A percentile compares a stretch with the other conserved stretches of the same genome.
Evolutionary conservation across 108 stramenopile genomes (phyloP).

Genomic region (Nitzschia inconspicua): DNA sequence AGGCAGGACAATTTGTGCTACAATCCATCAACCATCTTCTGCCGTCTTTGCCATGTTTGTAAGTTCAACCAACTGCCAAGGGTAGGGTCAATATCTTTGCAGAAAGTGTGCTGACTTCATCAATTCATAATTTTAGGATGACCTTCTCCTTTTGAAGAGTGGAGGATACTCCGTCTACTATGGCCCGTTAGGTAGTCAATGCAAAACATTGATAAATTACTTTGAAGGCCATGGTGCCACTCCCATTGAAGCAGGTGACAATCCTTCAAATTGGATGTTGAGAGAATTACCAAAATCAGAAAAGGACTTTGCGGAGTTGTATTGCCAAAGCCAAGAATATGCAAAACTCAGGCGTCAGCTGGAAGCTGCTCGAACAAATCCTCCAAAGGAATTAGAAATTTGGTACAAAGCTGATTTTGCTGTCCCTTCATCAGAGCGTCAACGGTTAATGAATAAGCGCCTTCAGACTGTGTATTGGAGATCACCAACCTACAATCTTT

Average conservation of each 20-base stretch:
- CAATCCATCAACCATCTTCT: conserved; percentile 75
- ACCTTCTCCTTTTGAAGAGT: conserved; percentile 28
- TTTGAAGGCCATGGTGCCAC: conserved; percentile 56
- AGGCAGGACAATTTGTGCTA: conserved; percentile 52
- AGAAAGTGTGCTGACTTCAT: neutral
- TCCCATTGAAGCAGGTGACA: conserved; percentile 59
- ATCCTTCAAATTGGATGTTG: conserved; percentile 76
- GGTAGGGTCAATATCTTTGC: neutral
- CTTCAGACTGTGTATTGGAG: conserved; percentile 62
- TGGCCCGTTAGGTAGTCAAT: conserved; percentile 60
- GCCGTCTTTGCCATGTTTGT: conserved; percentile 58
- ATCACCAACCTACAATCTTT: conserved; percentile 73
- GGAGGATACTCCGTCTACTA: conserved; percentile 56
- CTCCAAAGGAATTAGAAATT: conserved; percentile 28
- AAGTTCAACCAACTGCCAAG: neutral
- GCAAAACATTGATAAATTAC: conserved; percentile 47
- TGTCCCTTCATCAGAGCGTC: conserved; percentile 29
- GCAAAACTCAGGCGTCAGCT: conserved; percentile 10
- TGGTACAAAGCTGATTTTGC: conserved; percentile 35
- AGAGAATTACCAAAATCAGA: conserved; percentile 26
- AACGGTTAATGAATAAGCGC: conserved; percentile 27
- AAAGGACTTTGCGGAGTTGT: conserved; percentile 44
- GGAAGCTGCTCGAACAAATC: conserved; percentile 3
- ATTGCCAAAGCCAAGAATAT: conserved; percentile 16
- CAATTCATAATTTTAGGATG: conserved; percentile 17